phyloP scores from a whole-genome alignment of 345 rosid species.

The Salix purpurea region DNA sequence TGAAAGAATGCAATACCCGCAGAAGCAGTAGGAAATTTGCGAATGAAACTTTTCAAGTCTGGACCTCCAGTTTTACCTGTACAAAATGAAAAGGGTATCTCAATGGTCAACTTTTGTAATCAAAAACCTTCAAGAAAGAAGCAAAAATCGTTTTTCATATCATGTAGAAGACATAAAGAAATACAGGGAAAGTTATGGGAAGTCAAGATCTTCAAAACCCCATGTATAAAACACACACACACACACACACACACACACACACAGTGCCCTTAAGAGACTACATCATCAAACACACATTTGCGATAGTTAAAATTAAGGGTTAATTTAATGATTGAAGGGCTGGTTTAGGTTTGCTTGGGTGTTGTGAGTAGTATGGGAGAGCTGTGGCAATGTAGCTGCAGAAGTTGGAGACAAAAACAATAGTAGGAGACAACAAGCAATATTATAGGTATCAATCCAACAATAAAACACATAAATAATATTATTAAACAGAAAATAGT shows the following conservation, averaged over 20 bases:
- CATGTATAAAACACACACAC: neutral
- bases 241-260: neutral
- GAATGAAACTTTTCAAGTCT: slow-evolving; percentile 78
- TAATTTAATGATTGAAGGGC: neutral
- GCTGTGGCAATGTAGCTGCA: neutral
- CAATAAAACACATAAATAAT: neutral
- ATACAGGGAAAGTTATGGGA: neutral
- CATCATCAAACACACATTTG: neutral
- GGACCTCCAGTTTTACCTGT: slow-evolving; percentile 75
- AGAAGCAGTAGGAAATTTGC: slow-evolving; percentile 59
- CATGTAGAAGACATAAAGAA: neutral
- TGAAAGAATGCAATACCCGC: slow-evolving; percentile 44
- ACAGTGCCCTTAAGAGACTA: neutral
- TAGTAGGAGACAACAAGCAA: neutral
- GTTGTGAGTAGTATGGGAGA: neutral
- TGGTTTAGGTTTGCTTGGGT: neutral
- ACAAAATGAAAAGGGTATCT: neutral
- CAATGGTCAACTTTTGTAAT: neutral
- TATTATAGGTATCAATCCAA: neutral
- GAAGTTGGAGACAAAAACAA: neutral
- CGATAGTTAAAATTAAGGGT: neutral
- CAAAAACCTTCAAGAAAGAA: neutral
- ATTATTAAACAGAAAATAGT: neutral
- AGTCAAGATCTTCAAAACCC: neutral
- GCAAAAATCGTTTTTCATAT: neutral